Evolutionary conservation across 306 rosid species (phyloP).

Genomic region (Aeschynomene evenia): DNA sequence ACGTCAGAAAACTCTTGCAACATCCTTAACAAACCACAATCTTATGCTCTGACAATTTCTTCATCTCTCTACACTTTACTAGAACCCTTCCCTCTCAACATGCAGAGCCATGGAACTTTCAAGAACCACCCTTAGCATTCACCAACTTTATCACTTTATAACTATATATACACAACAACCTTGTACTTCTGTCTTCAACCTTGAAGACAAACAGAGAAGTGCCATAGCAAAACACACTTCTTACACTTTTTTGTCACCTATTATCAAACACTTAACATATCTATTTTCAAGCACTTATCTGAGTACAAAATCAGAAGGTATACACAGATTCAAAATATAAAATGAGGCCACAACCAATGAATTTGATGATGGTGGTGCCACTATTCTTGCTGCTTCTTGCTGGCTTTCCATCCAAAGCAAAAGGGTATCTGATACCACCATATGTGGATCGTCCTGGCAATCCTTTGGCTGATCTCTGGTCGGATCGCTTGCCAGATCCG

Average conservation of each 20-base stretch:
- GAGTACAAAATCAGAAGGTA: neutral
- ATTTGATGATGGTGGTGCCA: conserved; percentile 4
- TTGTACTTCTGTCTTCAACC: neutral
- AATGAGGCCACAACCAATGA: conserved; percentile 36
- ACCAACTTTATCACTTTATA: neutral
- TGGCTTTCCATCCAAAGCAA: conserved; percentile 28
- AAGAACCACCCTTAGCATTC: neutral
- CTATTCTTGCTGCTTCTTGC: conserved; percentile 28
- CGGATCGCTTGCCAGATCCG: conserved; percentile 48
- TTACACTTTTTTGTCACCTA: neutral
- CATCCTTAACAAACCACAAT: neutral
- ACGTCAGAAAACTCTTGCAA: conserved; percentile 1
- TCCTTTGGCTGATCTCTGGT: conserved; percentile 28
- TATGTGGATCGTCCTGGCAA: conserved; percentile 37
- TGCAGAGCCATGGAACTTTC: conserved; percentile 25
- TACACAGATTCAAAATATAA: neutral
- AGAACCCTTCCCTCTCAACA: neutral
- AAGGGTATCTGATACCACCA: conserved; percentile 51
- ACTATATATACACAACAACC: neutral
- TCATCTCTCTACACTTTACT: conserved; percentile 13
- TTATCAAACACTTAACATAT: neutral
- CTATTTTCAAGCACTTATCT: neutral
- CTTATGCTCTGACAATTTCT: conserved; percentile 36
- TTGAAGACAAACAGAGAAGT: neutral
- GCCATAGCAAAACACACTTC: neutral